Evolutionary conservation across 164 flowering plant genomes (phyloP).

Genomic region (Macadamia integrifolia): DNA sequence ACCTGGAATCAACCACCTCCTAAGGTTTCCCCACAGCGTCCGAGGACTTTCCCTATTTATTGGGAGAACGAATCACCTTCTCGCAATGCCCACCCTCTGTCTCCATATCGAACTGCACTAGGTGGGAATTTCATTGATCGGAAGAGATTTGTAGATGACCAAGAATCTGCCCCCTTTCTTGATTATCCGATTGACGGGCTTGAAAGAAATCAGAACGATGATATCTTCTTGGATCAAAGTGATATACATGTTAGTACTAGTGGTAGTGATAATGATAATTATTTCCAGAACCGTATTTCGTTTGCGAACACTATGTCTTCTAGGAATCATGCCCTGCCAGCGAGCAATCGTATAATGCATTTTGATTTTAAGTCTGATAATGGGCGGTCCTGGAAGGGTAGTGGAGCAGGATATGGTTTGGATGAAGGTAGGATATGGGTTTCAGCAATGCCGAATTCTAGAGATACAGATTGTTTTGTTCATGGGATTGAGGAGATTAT

Average conservation of each 20-base stretch:
- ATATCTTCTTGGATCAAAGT: conserved; percentile 1
- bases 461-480: conserved; percentile 2
- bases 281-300: neutral
- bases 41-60: conserved; percentile 1
- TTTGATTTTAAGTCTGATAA: neutral
- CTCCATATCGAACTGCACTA: conserved; percentile 9
- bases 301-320: neutral
- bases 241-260: neutral
- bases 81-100: conserved; percentile 1
- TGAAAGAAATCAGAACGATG: conserved; percentile 2
- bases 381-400: conserved; percentile 7
- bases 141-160: conserved; percentile 14
- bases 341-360: neutral
- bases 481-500: conserved; percentile 8
- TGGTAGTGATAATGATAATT: neutral
- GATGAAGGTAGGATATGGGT: conserved; percentile 14
- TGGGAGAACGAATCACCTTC: conserved; percentile 10
- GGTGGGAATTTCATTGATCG: conserved; percentile 10
- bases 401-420: neutral
- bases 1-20: conserved; percentile 7
- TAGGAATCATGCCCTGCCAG: neutral
- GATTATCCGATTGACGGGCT: conserved; percentile 8
- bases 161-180: conserved; percentile 11
- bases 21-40: conserved; percentile 5
- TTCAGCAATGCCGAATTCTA: conserved; percentile 1